phyloP scores from a whole-genome alignment of 2,329 filamentous ascomycete species.

The Lachnellula subtilissima region DNA sequence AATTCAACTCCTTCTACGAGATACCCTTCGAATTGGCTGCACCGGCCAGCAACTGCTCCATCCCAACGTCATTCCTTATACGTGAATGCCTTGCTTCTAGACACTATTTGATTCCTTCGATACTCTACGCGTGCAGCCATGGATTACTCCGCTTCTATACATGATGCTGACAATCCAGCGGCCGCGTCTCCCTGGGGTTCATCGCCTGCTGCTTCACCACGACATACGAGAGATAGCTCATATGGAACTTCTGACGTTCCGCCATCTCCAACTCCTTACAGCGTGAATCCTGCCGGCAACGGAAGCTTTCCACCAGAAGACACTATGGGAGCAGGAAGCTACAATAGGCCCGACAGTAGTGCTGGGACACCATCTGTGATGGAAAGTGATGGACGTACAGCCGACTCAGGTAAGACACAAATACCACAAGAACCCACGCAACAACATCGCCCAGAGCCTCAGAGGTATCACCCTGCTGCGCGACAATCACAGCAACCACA shows the following conservation, averaged over 20 bases:
- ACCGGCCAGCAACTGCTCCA: background rate
- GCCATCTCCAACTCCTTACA: slow-evolving; percentile 27
- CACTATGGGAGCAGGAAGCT: slow-evolving; percentile 19
- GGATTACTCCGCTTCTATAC: slow-evolving; percentile 59
- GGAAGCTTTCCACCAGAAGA: slow-evolving; percentile 27
- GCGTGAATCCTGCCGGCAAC: slow-evolving; percentile 13
- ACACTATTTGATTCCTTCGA: background rate
- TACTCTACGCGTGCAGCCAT: slow-evolving; percentile 36
- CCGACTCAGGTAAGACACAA: slow-evolving; percentile 24
- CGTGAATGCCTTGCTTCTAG: background rate
- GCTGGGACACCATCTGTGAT: slow-evolving; percentile 22
- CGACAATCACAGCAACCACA: slow-evolving; percentile 39
- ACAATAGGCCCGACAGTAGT: slow-evolving; percentile 25
- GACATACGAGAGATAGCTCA: slow-evolving; percentile 25
- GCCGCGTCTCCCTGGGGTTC: slow-evolving; percentile 58
- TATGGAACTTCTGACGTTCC: slow-evolving; percentile 25
- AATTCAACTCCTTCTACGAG: background rate
- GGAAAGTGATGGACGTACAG: slow-evolving; percentile 25
- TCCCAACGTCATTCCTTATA: background rate
- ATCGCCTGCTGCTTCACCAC: slow-evolving; percentile 29
- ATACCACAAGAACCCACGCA: slow-evolving; percentile 23
- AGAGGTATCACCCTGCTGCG: slow-evolving; percentile 27
- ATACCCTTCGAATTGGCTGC: background rate
- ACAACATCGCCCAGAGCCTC: slow-evolving; percentile 31
- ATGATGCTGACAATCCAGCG: slow-evolving; percentile 53